Evolutionary conservation across 805 yeast genomes (phyloP).

Genomic region (Starmerella sp.): DNA sequence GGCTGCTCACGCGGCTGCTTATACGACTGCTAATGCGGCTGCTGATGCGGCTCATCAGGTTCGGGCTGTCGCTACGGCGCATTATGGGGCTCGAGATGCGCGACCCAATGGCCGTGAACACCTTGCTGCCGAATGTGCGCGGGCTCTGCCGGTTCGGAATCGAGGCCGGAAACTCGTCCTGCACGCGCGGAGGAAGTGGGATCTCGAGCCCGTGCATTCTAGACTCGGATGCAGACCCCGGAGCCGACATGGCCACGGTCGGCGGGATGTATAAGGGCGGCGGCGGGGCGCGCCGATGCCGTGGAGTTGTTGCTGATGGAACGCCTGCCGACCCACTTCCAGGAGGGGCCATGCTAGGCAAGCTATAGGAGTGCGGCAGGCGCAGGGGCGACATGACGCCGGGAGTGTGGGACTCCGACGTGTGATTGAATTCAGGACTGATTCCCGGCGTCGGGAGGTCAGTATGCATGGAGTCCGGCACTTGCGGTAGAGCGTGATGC

Average conservation of each 20-base stretch:
- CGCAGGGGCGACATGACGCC: neutral
- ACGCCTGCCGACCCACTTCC: neutral
- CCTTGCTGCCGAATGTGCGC: neutral
- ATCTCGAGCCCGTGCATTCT: neutral
- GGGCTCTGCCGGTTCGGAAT: neutral
- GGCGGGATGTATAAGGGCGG: neutral
- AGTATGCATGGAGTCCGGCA: neutral
- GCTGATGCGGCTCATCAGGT: slow-evolving; percentile 11
- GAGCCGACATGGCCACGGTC: neutral
- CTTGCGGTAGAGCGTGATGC: neutral
- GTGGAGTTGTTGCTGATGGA: neutral
- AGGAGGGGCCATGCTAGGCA: neutral
- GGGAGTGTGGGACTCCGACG: neutral
- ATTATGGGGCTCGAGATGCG: neutral
- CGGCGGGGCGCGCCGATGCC: neutral
- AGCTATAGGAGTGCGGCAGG: neutral
- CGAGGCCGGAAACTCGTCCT: neutral
- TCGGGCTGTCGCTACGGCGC: slow-evolving; percentile 3
- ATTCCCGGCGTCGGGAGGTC: neutral
- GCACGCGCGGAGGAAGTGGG: neutral
- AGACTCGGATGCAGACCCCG: neutral
- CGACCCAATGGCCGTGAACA: neutral
- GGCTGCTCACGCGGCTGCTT: neutral
- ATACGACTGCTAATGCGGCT: slow-evolving; percentile 3
- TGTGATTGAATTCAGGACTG: neutral